Base-by-base conservation (phyloP, 177 flowering plant species). In the Vitis hybrid region DNA sequence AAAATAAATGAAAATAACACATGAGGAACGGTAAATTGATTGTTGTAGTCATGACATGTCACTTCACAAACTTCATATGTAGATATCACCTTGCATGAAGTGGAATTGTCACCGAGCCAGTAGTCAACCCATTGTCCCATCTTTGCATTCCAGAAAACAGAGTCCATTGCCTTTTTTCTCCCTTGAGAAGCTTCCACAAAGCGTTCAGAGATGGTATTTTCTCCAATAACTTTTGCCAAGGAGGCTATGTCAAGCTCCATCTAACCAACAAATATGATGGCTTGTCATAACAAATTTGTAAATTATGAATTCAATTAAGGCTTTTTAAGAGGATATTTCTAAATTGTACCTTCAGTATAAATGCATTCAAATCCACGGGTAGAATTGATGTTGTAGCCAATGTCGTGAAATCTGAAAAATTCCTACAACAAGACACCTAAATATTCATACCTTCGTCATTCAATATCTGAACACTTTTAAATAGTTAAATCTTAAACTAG, bases 61-160 rank as follows among this genome's bases (percentile, higher is more conserved):
- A 18, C 10, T 51, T 57, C 33, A 16, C 22, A 56, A 53, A 45
- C 56, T n/a, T 56, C 11, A 14, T 19, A 63, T 9, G 3, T 16
- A 45, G 29, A 64, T 1, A 19, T 45, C 58, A 86, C 97, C 85
- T 82, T 31, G 75, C 78, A 76, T 31, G 69, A 18, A 50, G 65
- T 57, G 70, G 57, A 72, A 66, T 66, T 65, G 45, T 33, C 45
- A 21, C 13, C 64, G 33, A 90, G 78, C 97, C 98, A 89, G 81
- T 88, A 93, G 81, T 95, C 99, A 66, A 93, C 79, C 98, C 99
- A 95, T 59, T 93, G 97, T n/a, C 87, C 87, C 86, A 48, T 86
- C 76, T 84, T 67, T 33, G 72, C 82, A 76, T 89, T 89, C 99
- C 99, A 93, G 58, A 90, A 84, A 50, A 96, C 70, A 26, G 86